phyloP scores from a whole-genome alignment of 495 filamentous ascomycete species.

The Aspergillus egyptiacus region DNA sequence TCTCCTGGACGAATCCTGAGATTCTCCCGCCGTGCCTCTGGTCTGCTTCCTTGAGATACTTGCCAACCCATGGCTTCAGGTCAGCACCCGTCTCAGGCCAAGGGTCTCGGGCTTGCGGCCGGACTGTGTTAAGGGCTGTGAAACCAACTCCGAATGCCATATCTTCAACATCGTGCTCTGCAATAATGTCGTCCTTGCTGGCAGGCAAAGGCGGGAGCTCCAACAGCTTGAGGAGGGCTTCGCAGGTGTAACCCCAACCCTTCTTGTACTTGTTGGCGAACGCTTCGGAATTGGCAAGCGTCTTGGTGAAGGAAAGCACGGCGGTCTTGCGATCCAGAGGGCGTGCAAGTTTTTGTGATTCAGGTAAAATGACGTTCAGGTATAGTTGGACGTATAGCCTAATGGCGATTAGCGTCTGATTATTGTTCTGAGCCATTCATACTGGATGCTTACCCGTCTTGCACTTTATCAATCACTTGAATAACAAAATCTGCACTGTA shows the following conservation, averaged over 20 bases:
- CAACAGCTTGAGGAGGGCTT: slow-evolving; percentile 79
- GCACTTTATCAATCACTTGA: slow-evolving; percentile 69
- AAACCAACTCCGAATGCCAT: slow-evolving; percentile 91
- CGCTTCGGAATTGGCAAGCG: slow-evolving; percentile 69
- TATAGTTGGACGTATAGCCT: slow-evolving; percentile 82
- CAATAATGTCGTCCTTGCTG: slow-evolving; percentile 65
- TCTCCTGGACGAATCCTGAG: slow-evolving; percentile 51
- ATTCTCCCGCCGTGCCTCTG: slow-evolving; percentile 49
- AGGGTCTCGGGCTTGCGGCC: slow-evolving; percentile 58
- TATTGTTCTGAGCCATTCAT: not conserved
- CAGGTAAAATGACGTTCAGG: slow-evolving; percentile 74
- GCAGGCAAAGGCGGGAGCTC: slow-evolving; percentile 75
- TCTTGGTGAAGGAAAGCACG: slow-evolving; percentile 87
- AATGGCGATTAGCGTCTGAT: slow-evolving; percentile 19
- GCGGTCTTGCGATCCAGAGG: slow-evolving; percentile 90
- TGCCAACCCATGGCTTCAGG: slow-evolving; percentile 71
- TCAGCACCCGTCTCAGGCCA: slow-evolving; percentile 74
- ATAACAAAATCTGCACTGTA: slow-evolving; percentile 88
- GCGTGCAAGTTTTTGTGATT: slow-evolving; percentile 77
- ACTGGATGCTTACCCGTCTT: slow-evolving; percentile 50
- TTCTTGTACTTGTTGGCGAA: slow-evolving; percentile 73
- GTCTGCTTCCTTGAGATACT: slow-evolving; percentile 61
- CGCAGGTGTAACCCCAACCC: slow-evolving; percentile 82
- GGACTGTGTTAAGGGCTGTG: slow-evolving; percentile 84
- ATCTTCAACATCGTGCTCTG: slow-evolving; percentile 87